Evolutionary conservation across 768 basidiomycete genomes (phyloP).

Genomic region (Suillus alpinus): DNA sequence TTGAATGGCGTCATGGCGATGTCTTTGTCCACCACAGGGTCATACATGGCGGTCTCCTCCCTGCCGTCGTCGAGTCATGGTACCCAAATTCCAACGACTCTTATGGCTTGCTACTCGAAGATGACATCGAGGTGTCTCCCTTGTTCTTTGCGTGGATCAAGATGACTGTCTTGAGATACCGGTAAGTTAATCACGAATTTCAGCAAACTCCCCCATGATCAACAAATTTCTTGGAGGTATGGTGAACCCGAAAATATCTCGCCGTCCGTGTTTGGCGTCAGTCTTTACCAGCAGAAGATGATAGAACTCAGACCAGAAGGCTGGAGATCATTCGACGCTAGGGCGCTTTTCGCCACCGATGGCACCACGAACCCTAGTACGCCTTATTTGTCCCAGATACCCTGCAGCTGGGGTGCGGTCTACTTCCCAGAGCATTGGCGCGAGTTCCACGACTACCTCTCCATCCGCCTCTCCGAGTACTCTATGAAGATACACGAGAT

Average conservation of each 20-base stretch:
- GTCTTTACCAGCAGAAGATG: conserved; percentile 84
- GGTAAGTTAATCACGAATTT: conserved; percentile 37
- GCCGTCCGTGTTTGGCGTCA: conserved; percentile 68
- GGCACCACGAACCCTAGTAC: conserved; percentile 44
- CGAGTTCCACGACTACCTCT: conserved; percentile 79
- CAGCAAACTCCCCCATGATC: neutral
- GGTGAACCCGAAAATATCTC: conserved; percentile 40
- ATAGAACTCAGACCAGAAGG: conserved; percentile 70
- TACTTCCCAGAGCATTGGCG: conserved; percentile 91
- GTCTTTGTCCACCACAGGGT: conserved; percentile 68
- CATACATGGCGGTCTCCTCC: conserved; percentile 74
- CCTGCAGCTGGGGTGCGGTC: conserved; percentile 89
- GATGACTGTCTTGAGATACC: conserved; percentile 73
- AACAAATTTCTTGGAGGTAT: conserved; percentile 44
- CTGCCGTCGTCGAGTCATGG: conserved; percentile 88
- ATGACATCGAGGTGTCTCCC: conserved; percentile 83
- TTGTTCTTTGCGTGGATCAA: conserved; percentile 86
- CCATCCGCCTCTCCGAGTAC: conserved; percentile 60
- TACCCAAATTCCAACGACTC: conserved; percentile 71
- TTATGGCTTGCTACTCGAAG: conserved; percentile 80
- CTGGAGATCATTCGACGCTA: conserved; percentile 66
- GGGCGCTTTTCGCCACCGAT: conserved; percentile 46
- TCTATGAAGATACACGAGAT: conserved; percentile 29
- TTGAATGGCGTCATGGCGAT: conserved; percentile 60
- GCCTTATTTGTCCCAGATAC: conserved; percentile 83